These are phyloP conservation scores for Microcyclospora pomicola DNA, from an alignment of 2,329 filamentous ascomycete species.

Conservation along the genomic window DNA sequence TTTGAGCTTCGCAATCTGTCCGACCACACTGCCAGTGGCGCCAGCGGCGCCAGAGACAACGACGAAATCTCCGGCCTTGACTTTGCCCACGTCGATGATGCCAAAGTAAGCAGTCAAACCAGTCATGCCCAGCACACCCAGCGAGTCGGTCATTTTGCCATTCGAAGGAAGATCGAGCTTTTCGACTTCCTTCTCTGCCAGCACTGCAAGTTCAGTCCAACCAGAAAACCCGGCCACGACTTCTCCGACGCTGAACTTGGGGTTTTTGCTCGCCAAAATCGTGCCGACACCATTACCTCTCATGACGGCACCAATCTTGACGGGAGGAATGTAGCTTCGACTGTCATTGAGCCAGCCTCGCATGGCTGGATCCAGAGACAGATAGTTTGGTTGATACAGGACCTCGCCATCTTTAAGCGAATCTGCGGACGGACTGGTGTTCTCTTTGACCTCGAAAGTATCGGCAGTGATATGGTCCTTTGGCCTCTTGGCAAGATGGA, in stretches of 20 bases:
- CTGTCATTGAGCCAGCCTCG: constrained; percentile 36
- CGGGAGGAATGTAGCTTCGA: constrained; percentile 34
- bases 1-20: constrained; percentile 59
- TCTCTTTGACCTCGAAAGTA: constrained; percentile 11
- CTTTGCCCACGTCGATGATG: constrained; percentile 52
- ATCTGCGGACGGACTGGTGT: constrained; percentile 8
- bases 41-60: constrained; percentile 68
- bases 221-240: constrained; percentile 21
- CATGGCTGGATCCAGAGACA: constrained; percentile 42
- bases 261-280: constrained; percentile 24
- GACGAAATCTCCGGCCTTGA: constrained; percentile 57
- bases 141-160: constrained; percentile 13
- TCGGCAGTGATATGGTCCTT: constrained; percentile 11
- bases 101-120: constrained; percentile 67
- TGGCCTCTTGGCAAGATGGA: constrained; percentile 13
- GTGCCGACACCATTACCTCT: constrained; percentile 23
- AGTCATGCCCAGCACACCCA: constrained; percentile 41
- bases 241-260: constrained; percentile 21
- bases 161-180: constrained; percentile 13
- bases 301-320: constrained; percentile 30
- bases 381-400: constrained; percentile 33
- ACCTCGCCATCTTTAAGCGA: constrained; percentile 26
- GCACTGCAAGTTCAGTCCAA: constrained; percentile 31
- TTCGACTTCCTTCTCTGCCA: constrained; percentile 13
- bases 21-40: constrained; percentile 61